A percentile compares a stretch with the other conserved stretches of the same genome.
These are phyloP conservation scores for Malus hybrid DNA, from an alignment of 331 rosid genomes.

Conservation along the genomic window DNA sequence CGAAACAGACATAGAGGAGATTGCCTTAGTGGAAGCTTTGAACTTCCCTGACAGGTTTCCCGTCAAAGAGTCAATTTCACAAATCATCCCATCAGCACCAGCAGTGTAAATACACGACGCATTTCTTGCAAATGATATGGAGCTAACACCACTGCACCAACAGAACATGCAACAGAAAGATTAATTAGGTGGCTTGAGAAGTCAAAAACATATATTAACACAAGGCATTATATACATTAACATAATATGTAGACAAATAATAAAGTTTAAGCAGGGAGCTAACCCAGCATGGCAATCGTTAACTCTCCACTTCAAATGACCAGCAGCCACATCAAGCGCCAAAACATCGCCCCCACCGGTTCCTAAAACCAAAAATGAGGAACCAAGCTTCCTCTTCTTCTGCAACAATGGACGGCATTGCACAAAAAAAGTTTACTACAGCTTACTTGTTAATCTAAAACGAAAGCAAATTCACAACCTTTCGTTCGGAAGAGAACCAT, in stretches of 20 bases:
- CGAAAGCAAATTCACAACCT: slow-evolving; percentile 33
- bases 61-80: slow-evolving; percentile 50
- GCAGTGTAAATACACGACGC: slow-evolving; percentile 56
- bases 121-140: slow-evolving; percentile 57
- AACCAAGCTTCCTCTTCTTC: slow-evolving; percentile 71
- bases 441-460: background rate
- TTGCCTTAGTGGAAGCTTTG: slow-evolving; percentile 77
- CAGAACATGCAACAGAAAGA: slow-evolving; percentile 4
- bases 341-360: slow-evolving; percentile 87
- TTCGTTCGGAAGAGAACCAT: slow-evolving; percentile 64
- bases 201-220: background rate
- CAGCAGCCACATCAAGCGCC: slow-evolving; percentile 80
- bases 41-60: slow-evolving; percentile 76
- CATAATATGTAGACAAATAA: background rate
- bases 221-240: background rate
- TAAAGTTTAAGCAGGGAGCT: slow-evolving; percentile 10
- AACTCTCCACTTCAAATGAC: slow-evolving; percentile 70
- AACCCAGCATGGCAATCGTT: slow-evolving; percentile 93
- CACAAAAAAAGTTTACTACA: background rate
- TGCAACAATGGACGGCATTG: slow-evolving; percentile 21
- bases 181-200: background rate
- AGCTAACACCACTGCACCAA: slow-evolving; percentile 67
- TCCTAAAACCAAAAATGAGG: slow-evolving; percentile 73
- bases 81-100: slow-evolving; percentile 83
- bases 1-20: slow-evolving; percentile 72